phyloP scores from a whole-genome alignment of 179 eudicot species.

The Drosera spatulata region DNA sequence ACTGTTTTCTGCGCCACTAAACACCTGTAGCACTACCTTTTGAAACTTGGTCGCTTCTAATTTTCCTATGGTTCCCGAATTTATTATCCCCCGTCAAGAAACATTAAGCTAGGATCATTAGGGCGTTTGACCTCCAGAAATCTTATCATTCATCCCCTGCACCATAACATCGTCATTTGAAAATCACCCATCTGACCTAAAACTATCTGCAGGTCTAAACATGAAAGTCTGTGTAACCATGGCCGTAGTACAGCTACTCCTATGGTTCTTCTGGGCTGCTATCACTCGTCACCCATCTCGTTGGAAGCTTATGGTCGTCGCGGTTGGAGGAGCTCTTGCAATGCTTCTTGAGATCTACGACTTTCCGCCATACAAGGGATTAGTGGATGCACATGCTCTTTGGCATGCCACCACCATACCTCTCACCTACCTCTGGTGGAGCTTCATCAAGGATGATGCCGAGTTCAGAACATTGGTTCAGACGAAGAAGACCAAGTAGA shows the following conservation, averaged over 20 bases:
- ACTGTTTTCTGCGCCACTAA: no score
- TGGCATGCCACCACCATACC: slow-evolving; percentile 53
- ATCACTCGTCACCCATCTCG: slow-evolving; percentile 44
- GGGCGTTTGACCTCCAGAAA: no score
- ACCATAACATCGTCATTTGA: background rate
- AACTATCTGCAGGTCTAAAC: slow-evolving; percentile 34
- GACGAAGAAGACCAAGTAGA: slow-evolving; percentile 23
- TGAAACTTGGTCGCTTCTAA: no score
- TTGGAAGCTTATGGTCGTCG: slow-evolving; percentile 48
- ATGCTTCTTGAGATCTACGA: slow-evolving; percentile 45
- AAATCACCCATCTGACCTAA: background rate
- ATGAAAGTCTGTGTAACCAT: slow-evolving; percentile 44
- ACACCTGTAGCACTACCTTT: no score
- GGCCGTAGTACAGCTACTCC: slow-evolving; percentile 33
- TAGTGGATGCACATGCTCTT: slow-evolving; percentile 45
- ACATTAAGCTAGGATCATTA: no score
- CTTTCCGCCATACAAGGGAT: slow-evolving; percentile 46
- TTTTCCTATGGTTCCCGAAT: no score
- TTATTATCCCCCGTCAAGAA: no score
- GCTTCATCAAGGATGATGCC: slow-evolving; percentile 57
- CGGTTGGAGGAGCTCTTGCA: slow-evolving; percentile 37
- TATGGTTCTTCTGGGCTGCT: slow-evolving; percentile 56
- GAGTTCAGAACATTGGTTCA: slow-evolving; percentile 30
- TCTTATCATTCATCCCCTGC: background rate
- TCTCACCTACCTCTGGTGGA: slow-evolving; percentile 55